Percentiles rank a stretch among this genome's conserved stretches.
Evolutionary conservation across 2,329 filamentous ascomycete genomes (phyloP).

Genomic region (Alternaria tenuissima): DNA sequence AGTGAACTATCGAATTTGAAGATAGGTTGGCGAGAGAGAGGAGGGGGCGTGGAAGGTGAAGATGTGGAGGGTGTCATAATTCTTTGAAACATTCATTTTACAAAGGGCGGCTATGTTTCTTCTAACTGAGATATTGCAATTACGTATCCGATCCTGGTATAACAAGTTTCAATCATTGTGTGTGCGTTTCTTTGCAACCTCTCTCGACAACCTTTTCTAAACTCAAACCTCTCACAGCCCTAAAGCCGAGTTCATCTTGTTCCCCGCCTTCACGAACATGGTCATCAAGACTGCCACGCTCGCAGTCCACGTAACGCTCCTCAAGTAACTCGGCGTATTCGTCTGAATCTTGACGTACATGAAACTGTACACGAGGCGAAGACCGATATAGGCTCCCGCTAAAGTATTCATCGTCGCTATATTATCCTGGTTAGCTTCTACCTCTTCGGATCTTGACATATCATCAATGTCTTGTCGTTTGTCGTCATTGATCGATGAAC

Average conservation of each 20-base stretch:
- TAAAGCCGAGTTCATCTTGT: not conserved
- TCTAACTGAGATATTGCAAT: not conserved
- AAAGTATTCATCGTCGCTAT: not conserved
- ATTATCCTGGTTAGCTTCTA: not conserved
- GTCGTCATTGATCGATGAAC: too few species aligned
- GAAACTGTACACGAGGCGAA: not conserved
- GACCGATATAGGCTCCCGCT: not conserved
- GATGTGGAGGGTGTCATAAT: not conserved
- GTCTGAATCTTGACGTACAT: not conserved
- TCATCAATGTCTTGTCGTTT: too few species aligned
- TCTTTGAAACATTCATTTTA: not conserved
- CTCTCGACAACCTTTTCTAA: not conserved
- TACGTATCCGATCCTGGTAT: not conserved
- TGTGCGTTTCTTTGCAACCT: not conserved
- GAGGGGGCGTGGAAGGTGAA: not conserved
- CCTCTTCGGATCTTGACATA: too few species aligned
- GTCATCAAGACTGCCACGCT: not conserved
- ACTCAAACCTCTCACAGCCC: not conserved
- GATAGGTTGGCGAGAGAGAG: fast-evolving
- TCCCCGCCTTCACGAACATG: not conserved
- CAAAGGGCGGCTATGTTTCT: not conserved
- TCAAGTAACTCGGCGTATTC: not conserved
- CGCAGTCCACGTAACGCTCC: not conserved
- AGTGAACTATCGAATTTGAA: not conserved
- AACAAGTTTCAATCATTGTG: not conserved